Evolutionary conservation across 257 asterid species (phyloP), one percentile per base, ranked within the genome.

Genomic region (Thymus mandschuricus): DNA sequence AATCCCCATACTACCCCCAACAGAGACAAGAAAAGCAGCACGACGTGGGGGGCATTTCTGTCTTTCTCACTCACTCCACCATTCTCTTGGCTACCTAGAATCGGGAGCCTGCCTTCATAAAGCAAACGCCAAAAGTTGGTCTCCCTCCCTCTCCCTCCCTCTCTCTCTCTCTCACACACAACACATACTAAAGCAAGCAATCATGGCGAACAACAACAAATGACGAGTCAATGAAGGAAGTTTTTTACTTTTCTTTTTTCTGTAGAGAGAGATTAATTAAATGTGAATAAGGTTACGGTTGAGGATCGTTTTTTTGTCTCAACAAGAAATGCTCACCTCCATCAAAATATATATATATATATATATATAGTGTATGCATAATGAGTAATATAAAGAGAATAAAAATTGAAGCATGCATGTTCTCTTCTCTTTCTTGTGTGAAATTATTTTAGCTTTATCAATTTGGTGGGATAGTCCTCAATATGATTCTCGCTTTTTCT

Each of bases 361-460:
- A 21, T 21, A 21, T 21, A 21, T 21, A 21, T 21, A 21, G 21
- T 21, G 21, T 21, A 21, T 21, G 21, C 0, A 21, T 21, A 21
- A 21, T 21, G 21, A 21, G 21, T 34, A 34, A 34, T 3, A 34
- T 4, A 68, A 54, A 48, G 12, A 33, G 13, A 33, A 38, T 40
- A 27, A 21, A 40, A 38, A 27, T 51, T 8, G 62, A 40, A 81
- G 86, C 87, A 83, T 81, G 88, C 90, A 79, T 45, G 67, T 57
- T 64, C 73, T n/a, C 84, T 81, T 79, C 52, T 64, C 73, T n/a
- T 83, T 81, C 77, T 81, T 29, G 54, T 81, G 80, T 68, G 62
- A 73, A 63, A 49, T 75, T 79, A 81, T 61, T 73, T 64, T 74
- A 74, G 60, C 84, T 80, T 82, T 69, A 83, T 64, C 82, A 68